These are phyloP conservation scores for Eutrema japonicum DNA, from an alignment of 345 rosid species.

Conservation along the genomic window DNA sequence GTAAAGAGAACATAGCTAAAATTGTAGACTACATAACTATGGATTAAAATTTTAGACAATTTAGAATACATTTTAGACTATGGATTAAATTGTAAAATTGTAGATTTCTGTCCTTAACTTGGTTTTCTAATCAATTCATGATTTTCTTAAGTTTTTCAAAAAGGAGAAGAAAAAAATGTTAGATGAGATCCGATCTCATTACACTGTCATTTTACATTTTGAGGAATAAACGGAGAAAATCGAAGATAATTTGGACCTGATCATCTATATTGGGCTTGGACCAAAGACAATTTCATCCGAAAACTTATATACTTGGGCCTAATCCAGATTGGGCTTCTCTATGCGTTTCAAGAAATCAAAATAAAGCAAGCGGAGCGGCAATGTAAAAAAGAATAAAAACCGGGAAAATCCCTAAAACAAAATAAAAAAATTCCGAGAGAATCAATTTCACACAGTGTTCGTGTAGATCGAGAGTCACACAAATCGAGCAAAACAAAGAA, in stretches of 20 bases:
- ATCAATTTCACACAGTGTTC: background rate
- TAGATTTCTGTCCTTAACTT: too few relatives aligned
- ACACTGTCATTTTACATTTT: background rate
- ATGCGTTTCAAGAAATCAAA: slow-evolving; percentile 1
- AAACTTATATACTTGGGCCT: background rate
- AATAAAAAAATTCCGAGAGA: background rate
- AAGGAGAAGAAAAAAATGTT: too few relatives aligned
- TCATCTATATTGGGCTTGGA: background rate
- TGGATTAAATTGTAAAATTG: too few relatives aligned
- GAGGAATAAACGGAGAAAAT: background rate
- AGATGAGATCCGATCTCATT: background rate
- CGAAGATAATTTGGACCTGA: background rate
- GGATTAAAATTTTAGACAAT: too few relatives aligned
- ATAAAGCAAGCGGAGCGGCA: background rate
- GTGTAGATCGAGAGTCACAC: background rate
- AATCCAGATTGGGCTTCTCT: too few relatives aligned
- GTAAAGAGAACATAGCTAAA: too few relatives aligned
- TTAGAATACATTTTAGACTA: too few relatives aligned
- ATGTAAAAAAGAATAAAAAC: background rate
- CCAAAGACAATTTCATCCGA: background rate
- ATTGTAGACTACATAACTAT: too few relatives aligned
- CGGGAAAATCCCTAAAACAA: slow-evolving; percentile 11
- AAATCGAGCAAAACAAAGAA: background rate
- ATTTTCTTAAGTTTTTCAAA: too few relatives aligned
- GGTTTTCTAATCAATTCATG: too few relatives aligned